phyloP scores from a whole-genome alignment of 306 rosid species.

The Corylus americana region DNA sequence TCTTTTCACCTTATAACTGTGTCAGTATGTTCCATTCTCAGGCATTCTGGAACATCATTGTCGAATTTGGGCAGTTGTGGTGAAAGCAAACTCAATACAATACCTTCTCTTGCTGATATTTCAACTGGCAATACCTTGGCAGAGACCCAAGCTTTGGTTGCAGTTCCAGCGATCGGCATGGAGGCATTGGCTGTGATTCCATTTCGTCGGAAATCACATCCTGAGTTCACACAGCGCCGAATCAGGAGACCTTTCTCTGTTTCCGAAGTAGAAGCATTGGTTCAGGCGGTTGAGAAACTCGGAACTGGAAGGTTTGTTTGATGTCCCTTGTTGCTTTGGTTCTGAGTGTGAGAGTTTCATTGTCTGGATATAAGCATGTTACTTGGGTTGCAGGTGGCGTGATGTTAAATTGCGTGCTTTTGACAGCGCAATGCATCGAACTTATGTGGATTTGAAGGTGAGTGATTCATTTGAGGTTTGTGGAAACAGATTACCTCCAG shows the following conservation, averaged over 20 bases:
- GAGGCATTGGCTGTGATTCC: conserved; percentile 66
- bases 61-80: conserved; percentile 44
- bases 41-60: conserved; percentile 43
- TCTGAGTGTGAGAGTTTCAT: neutral
- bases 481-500: neutral
- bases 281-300: conserved; percentile 76
- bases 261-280: conserved; percentile 78
- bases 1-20: conserved; percentile 23
- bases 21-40: conserved; percentile 29
- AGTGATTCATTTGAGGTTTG: neutral
- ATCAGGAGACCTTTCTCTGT: conserved; percentile 85
- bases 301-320: conserved; percentile 78
- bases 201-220: conserved; percentile 50
- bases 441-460: conserved; percentile 82
- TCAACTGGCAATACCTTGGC: conserved; percentile 44
- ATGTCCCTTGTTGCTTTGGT: neutral
- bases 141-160: conserved; percentile 53
- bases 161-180: conserved; percentile 61
- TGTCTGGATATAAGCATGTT: neutral
- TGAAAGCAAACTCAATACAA: conserved; percentile 40
- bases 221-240: conserved; percentile 63
- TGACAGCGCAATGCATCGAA: conserved; percentile 64
- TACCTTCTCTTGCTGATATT: conserved; percentile 37
- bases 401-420: conserved; percentile 69
- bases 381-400: conserved; percentile 53